Base-by-base conservation (phyloP, 1,284 basidiomycete species). In the Irpex lacteus region DNA sequence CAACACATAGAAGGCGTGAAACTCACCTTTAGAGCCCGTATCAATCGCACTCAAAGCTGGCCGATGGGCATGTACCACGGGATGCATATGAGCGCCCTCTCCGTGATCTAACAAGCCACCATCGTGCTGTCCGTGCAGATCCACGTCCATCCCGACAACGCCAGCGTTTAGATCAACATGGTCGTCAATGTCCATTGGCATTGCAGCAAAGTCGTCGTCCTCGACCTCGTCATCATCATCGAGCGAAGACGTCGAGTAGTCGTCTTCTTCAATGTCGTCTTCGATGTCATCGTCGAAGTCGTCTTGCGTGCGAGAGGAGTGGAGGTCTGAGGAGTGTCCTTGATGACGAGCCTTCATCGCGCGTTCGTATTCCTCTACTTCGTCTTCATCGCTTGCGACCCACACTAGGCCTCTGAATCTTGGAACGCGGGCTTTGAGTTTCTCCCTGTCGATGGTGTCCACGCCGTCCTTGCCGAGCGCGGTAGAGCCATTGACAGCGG, bases 311-410 rank as follows among this genome's bases (percentile, higher is more conserved):
- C 50, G 50, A 52, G 18, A 8, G 26, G 26, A 26, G 26, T 26
- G 26, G 2, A 26, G 26, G 26, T 26, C 26, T 4, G 26, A 26
- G 26, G 26, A 26, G 26, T 26, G 26, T 26, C 26, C 26, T 26
- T 26, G 26, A 26, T 26, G 26, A 26, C 54, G 54, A 15, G 37
- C 49, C n/a, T 49, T 38, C 50, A 60, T 66, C 54, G 70, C 69
- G 55, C 66, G 70, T 26, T 68, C 66, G 34, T 66, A 65, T 60
- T 66, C 67, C 59, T 72, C 69, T n/a, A 66, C 65, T 13, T 69
- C 70, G 72, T 89, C 87, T 57, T 88, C 89, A 68, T 90, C 89
- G 64, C 82, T 86, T 52, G 90, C 81, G 70, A 92, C 90, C 85
- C 89, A 92, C 19, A 91, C 77, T 61, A 93, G 84, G 0, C 91